Percentiles rank a stretch among this genome's conserved stretches.
Evolutionary conservation across 2,329 filamentous ascomycete species (phyloP).

Genomic region (Fusarium cyanostomum): DNA sequence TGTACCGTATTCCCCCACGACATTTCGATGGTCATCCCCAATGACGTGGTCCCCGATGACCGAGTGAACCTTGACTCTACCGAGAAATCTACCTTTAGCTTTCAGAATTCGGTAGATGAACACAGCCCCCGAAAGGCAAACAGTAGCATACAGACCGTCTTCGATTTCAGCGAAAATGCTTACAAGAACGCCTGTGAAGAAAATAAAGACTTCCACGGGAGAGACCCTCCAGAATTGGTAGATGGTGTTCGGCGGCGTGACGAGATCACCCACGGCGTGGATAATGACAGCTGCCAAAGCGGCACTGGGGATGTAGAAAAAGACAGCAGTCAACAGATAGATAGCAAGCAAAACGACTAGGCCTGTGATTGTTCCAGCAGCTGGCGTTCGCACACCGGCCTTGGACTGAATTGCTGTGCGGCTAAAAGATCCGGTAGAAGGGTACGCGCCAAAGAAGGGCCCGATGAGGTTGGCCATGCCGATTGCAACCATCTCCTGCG

Average conservation of each 20-base stretch:
- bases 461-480: conserved; percentile 90
- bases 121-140: conserved; percentile 78
- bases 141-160: conserved; percentile 89
- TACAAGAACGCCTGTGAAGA: conserved; percentile 91
- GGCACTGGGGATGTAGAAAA: conserved; percentile 91
- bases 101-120: conserved; percentile 86
- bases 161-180: conserved; percentile 91
- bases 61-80: conserved; percentile 73
- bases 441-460: conserved; percentile 91
- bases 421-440: conserved; percentile 94
- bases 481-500: conserved; percentile 94
- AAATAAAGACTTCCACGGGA: conserved; percentile 89
- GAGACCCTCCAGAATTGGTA: conserved; percentile 97
- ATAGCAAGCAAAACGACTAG: conserved; percentile 87
- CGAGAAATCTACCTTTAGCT: conserved; percentile 84
- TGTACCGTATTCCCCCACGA: conserved; percentile 65
- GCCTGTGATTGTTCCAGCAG: conserved; percentile 89
- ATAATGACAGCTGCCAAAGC: conserved; percentile 90
- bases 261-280: conserved; percentile 91
- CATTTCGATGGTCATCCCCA: conserved; percentile 64
- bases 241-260: conserved; percentile 88
- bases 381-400: conserved; percentile 90
- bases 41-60: conserved; percentile 79
- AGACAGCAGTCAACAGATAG: conserved; percentile 86
- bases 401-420: conserved; percentile 98